Percentiles rank a stretch among this genome's conserved stretches.
Conservation (phyloP, 345 rosid genomes). For the Brassica napus region Da-Ae NC_063446.1:20509001-20509500, state of each 20-base stretch:
- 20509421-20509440: conserved; percentile 96
- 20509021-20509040: not conserved
- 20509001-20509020: conserved; percentile 14
- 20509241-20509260: conserved; percentile 10
- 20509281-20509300: conserved; percentile 3
- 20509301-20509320: conserved; percentile 87
- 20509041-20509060: conserved; percentile 5
- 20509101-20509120: not conserved
- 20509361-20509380: conserved; percentile 81
- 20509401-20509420: conserved; percentile 93
- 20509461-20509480: conserved; percentile 69
- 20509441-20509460: conserved; percentile 69
- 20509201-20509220: not conserved
- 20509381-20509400: conserved; percentile 78
- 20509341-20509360: conserved; percentile 74
- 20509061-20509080: not conserved
- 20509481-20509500: conserved; percentile 64
- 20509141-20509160: not conserved
- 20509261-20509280: conserved; percentile 10
- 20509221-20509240: not conserved
- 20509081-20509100: not conserved
- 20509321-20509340: conserved; percentile 76
- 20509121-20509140: not conserved
- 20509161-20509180: conserved; percentile 25
- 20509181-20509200: conserved; percentile 15